phyloP scores from a whole-genome alignment of 2,329 filamentous ascomycete genomes.

The Colletotrichum cordylinicola region DNA sequence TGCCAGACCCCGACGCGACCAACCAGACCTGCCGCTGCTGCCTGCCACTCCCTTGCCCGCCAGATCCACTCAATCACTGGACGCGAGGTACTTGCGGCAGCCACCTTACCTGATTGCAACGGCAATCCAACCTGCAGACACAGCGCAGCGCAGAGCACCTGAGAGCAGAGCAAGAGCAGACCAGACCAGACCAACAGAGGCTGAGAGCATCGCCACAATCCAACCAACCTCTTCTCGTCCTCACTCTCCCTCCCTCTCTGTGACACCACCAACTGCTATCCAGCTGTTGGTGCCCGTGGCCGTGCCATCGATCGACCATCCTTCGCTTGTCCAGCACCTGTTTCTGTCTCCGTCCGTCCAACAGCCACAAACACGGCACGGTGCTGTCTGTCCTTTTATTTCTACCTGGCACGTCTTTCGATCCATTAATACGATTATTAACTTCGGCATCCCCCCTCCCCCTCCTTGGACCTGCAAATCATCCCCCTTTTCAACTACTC shows the following conservation, averaged over 20 bases:
- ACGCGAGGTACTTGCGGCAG: neutral
- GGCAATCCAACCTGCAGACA: neutral
- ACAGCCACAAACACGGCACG: neutral
- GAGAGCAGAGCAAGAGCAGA: neutral
- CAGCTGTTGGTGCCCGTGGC: neutral
- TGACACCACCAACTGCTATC: neutral
- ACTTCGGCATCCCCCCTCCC: neutral
- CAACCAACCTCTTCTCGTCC: neutral
- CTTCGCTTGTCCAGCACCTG: neutral
- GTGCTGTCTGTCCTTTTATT: neutral
- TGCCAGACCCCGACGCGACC: neutral
- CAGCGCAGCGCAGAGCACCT: neutral
- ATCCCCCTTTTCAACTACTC: neutral
- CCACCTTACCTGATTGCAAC: neutral
- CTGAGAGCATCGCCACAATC: constrained; percentile 7
- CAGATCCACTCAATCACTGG: neutral
- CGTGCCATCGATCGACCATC: constrained; percentile 3
- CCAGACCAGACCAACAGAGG: neutral
- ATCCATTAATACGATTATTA: neutral
- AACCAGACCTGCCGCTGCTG: neutral
- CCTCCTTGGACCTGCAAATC: neutral
- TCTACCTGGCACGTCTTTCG: neutral
- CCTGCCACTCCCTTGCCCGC: neutral
- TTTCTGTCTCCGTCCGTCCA: neutral
- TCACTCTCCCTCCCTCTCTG: neutral